phyloP scores from a whole-genome alignment of 139 green algal genomes.

The Micractinium conductrix region DNA sequence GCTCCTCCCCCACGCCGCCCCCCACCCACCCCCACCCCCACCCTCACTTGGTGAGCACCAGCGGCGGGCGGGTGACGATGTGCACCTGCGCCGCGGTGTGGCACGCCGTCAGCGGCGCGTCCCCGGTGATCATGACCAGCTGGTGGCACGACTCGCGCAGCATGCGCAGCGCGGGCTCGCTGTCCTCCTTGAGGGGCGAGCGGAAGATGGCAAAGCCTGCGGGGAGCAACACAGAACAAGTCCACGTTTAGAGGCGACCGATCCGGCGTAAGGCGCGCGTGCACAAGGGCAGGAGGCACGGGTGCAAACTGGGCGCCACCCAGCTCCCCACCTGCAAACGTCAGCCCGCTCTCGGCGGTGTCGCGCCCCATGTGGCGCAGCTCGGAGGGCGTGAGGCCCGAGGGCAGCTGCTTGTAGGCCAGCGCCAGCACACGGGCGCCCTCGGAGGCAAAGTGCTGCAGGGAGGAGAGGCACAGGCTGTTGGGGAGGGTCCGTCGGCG shows the following conservation, averaged over 20 bases:
- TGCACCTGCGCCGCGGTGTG: constrained; percentile 84
- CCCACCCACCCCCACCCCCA: too few species aligned
- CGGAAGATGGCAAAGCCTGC: constrained; percentile 89
- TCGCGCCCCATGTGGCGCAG: constrained; percentile 67
- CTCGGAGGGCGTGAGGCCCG: constrained; percentile 44
- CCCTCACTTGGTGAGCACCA: constrained; percentile 73
- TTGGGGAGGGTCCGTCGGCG: background rate
- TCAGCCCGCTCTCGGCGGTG: constrained; percentile 68
- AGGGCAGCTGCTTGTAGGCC: constrained; percentile 71
- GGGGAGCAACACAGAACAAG: constrained; percentile 34
- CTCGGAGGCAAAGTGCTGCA: constrained; percentile 77
- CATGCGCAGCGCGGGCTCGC: constrained; percentile 74
- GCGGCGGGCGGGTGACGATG: constrained; percentile 83
- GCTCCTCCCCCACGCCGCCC: too few species aligned
- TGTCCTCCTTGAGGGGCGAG: constrained; percentile 89
- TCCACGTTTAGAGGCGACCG: too few species aligned
- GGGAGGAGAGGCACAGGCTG: background rate
- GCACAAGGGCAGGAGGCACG: too few species aligned
- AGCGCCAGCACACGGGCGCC: constrained; percentile 94
- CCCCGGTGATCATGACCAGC: constrained; percentile 95
- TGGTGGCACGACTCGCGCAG: constrained; percentile 83
- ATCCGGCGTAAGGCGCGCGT: too few species aligned
- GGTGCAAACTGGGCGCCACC: too few species aligned
- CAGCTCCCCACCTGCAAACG: constrained; percentile 53
- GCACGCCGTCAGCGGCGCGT: constrained; percentile 91